Base-by-base conservation (phyloP, 2,329 filamentous ascomycete genomes). In the Penicillium freii region DNA sequence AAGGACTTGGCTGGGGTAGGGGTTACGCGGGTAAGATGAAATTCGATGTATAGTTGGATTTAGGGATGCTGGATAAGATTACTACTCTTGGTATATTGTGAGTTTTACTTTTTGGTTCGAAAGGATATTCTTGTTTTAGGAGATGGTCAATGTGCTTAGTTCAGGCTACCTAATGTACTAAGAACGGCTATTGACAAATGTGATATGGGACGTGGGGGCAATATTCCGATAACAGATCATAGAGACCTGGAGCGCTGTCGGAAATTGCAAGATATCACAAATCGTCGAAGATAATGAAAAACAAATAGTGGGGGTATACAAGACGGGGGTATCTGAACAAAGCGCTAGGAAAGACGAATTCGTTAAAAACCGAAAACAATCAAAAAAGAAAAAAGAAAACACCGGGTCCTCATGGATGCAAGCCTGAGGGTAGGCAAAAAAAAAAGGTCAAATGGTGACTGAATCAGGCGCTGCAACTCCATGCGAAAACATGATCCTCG, bases 241-340 rank as follows among this genome's bases (percentile, higher is more conserved):
- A 19, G 55, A 56, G 53, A 1, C 5, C 54, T 42, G 51, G n/a
- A 34, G 31, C 5, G 38, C 54, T 38, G 33, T 51, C 33, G 39
- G 29, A 45, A 33, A 51, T 51, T n/a, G 10, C 15, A 23, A 21
- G 27, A 47, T 31, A 29, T 33, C 11, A 45, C 29, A 52, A 38
- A 39, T 38, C 31, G 29, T 17, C 29, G 29, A 49, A 46, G 42
- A 42, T 34, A 53, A 56, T 15, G 44, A 53, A 42, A 43, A 29
- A 46, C 46, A 56, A 50, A 47, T 48, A 43, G 50, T 54, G 47
- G 50, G 40, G 45, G 40, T 52, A 58, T 63, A 60, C 58, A 61
- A 49, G 42, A 65, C 36, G 52, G 64, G 64, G 61, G 59, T 60
- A 61, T 62, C 54, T 54, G 53, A 51, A 51, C 55, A 56, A 63